These are phyloP conservation scores for Candida endomychidarum DNA, from an alignment of 805 yeast genomes.

Conservation along the genomic window DNA sequence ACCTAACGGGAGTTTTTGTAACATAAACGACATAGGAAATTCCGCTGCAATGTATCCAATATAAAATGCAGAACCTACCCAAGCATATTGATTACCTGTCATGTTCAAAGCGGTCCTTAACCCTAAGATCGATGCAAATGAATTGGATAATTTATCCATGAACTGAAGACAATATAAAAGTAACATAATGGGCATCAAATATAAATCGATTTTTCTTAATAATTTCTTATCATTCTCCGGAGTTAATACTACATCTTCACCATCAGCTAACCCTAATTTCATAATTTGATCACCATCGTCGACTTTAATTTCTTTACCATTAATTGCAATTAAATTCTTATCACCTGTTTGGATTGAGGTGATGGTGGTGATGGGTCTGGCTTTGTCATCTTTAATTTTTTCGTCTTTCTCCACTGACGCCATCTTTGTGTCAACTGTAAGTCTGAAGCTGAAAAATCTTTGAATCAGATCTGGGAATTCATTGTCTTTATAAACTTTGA, in stretches of 20 bases:
- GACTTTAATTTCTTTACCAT: constrained; percentile 12
- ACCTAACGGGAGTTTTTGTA: constrained; percentile 60
- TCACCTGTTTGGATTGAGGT: constrained; percentile 3
- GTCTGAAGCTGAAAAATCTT: too few relatives aligned
- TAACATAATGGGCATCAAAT: constrained; percentile 27
- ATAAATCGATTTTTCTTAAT: constrained; percentile 23
- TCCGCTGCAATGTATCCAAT: constrained; percentile 64
- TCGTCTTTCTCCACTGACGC: constrained; percentile 1
- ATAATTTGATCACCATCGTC: constrained; percentile 42
- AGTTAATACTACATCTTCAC: constrained; percentile 16
- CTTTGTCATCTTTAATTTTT: not conserved
- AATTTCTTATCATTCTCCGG: constrained; percentile 19
- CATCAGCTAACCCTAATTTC: constrained; percentile 28
- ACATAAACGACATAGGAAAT: constrained; percentile 42
- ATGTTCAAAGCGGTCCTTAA: constrained; percentile 36
- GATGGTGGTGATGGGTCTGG: not conserved
- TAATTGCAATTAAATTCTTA: constrained; percentile 6
- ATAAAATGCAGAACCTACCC: constrained; percentile 43
- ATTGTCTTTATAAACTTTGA: too few relatives aligned
- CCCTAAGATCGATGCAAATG: constrained; percentile 42
- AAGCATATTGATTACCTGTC: constrained; percentile 34
- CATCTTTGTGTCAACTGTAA: too few relatives aligned
- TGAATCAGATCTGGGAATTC: too few relatives aligned
- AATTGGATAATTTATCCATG: constrained; percentile 39
- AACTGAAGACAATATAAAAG: constrained; percentile 28